Evolutionary conservation across 352 stramenopile genomes (phyloP).

Genomic region (Pythium oligandrum): DNA sequence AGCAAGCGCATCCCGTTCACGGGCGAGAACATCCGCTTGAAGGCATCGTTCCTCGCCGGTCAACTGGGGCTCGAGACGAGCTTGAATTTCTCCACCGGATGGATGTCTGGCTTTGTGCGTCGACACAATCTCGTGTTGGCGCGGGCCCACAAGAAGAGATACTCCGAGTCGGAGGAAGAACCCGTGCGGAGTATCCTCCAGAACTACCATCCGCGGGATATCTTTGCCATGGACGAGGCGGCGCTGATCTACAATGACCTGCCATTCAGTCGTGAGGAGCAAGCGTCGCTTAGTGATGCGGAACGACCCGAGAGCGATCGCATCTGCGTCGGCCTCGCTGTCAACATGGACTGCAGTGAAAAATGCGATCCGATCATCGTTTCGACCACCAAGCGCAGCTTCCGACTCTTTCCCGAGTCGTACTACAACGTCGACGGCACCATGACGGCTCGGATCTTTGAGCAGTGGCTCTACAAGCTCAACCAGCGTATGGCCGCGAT

Average conservation of each 20-base stretch:
- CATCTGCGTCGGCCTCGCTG: slow-evolving; percentile 12
- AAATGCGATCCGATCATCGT: slow-evolving; percentile 14
- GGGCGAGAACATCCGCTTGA: slow-evolving; percentile 19
- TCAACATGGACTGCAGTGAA: slow-evolving; percentile 16
- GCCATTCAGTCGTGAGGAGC: slow-evolving; percentile 2
- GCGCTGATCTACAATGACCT: slow-evolving; percentile 13
- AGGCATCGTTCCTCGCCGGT: slow-evolving; percentile 12
- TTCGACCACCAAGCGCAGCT: slow-evolving; percentile 7
- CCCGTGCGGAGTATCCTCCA: slow-evolving; percentile 4
- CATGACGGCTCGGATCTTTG: slow-evolving; percentile 18
- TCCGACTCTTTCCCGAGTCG: slow-evolving; percentile 6
- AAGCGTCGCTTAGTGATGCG: no score
- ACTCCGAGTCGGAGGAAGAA: slow-evolving; percentile 5
- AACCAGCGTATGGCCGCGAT: slow-evolving; percentile 15
- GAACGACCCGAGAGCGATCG: slow-evolving; percentile 2
- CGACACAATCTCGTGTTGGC: slow-evolving; percentile 15
- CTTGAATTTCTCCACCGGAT: slow-evolving; percentile 16
- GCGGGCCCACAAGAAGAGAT: slow-evolving; percentile 18
- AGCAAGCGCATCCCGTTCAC: slow-evolving; percentile 16
- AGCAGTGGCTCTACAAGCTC: slow-evolving; percentile 18
- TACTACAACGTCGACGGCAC: slow-evolving; percentile 10
- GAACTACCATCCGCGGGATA: slow-evolving; percentile 7
- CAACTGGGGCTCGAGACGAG: slow-evolving; percentile 13
- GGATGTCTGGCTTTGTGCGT: slow-evolving; percentile 19
- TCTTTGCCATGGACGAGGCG: slow-evolving; percentile 14